These are phyloP conservation scores for Adansonia gregorii DNA, from an alignment of 441 rosid genomes.

Conservation along the genomic window DNA sequence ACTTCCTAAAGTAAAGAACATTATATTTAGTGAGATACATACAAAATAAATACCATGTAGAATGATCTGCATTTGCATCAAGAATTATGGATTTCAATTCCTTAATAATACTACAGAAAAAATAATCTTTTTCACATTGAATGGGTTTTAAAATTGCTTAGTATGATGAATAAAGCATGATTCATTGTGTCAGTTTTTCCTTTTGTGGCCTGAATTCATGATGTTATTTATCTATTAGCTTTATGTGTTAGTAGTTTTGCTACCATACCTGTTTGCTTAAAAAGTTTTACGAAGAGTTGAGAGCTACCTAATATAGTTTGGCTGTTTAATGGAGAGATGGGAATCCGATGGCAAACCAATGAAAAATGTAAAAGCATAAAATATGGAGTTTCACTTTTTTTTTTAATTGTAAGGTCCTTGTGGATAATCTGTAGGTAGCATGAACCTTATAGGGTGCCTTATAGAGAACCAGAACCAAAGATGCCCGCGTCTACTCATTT, in stretches of 20 bases:
- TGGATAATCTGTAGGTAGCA: neutral
- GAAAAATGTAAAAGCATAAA: neutral
- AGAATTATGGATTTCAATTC: slow-evolving; percentile 11
- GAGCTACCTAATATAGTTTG: neutral
- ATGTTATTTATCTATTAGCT: slow-evolving; percentile 1
- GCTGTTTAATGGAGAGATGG: neutral
- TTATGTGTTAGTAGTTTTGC: neutral
- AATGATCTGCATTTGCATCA: neutral
- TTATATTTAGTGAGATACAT: slow-evolving; percentile 6
- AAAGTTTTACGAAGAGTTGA: neutral
- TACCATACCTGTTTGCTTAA: neutral
- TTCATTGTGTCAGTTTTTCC: neutral
- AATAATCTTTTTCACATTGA: neutral
- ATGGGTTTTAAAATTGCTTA: neutral
- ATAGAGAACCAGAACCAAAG: neutral
- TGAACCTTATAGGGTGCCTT: neutral
- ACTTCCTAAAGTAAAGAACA: neutral
- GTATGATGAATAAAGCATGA: slow-evolving; percentile 9
- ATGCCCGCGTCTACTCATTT: neutral
- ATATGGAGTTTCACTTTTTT: neutral
- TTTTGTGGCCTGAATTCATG: neutral
- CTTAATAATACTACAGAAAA: neutral
- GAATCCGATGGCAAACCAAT: neutral
- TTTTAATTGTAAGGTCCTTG: neutral
- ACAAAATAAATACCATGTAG: neutral